phyloP scores from a whole-genome alignment of 106 monocot species.

The Narthecium ossifragum region DNA sequence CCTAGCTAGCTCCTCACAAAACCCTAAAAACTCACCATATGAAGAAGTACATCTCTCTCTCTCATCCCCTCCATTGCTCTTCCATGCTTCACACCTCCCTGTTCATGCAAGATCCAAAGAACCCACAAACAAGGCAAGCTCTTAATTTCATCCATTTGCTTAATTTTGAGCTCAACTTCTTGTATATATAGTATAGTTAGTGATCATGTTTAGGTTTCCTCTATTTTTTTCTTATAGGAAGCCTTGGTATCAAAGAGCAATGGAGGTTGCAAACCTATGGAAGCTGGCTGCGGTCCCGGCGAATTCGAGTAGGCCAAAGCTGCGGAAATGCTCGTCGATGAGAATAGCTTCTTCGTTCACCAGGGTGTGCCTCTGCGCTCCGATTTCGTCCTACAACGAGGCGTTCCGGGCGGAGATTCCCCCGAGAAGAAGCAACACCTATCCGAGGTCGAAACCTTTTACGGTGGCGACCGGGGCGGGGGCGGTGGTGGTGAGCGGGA shows the following conservation, averaged over 20 bases:
- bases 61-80: neutral
- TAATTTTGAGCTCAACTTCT: neutral
- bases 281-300: conserved; percentile 16
- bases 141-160: neutral
- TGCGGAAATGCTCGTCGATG: conserved; percentile 57
- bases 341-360: conserved; percentile 59
- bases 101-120: conserved; percentile 47
- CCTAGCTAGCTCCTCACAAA: neutral
- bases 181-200: neutral
- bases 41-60: conserved; percentile 3
- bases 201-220: neutral
- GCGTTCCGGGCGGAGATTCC: conserved; percentile 36
- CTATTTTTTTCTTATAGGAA: conserved; percentile 21
- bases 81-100: conserved; percentile 39
- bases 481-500: neutral
- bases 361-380: conserved; percentile 69
- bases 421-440: conserved; percentile 55
- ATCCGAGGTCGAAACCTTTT: conserved; percentile 44
- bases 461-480: conserved; percentile 4
- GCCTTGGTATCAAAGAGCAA: conserved; percentile 48
- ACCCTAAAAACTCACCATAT: conserved; percentile 6
- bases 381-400: conserved; percentile 66
- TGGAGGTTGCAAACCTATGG: conserved; percentile 44
- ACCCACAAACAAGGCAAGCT: conserved; percentile 40
- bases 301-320: conserved; percentile 17